Base-by-base conservation (phyloP, 495 filamentous ascomycete species). In the Parathielavia appendiculata region DNA sequence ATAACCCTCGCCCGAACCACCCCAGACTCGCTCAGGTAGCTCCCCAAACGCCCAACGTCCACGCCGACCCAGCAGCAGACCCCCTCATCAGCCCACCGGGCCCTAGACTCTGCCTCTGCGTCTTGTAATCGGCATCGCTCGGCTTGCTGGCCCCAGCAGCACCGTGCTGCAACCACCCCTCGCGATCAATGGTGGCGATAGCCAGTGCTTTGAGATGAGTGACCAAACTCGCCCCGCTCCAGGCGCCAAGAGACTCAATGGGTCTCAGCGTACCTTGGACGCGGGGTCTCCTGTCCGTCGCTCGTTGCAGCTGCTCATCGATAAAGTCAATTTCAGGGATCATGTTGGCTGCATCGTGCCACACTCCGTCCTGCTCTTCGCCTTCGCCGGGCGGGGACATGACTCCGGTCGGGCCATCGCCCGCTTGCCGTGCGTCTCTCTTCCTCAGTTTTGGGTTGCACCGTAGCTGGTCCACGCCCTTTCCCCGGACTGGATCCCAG, bases 201-300 rank as follows among this genome's bases (percentile, higher is more conserved):
- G 90, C 87, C 30, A 84, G 83, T 26, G 93, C 78, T 62, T 91
- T 91, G 62, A 96, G 73, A 51, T 85, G 84, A 0, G 86, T 86
- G 2, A 92, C 72, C 51, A 98, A 67, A 73, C 91, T 96, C 5
- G 86, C 91, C 17, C 93, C 93, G 38, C 85, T 83, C 92, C 93
- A 98, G 7, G 90, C 77, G 0, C 93, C 93, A 0, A 97, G 75
- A 6, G 87, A 90, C 64, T 95, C 88, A 13, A 97, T 75, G 16
- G 86, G 88, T 2, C 89, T 81, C 22, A 96, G 71, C 17, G 81
- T 68, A 8, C 88, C 90, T 17, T 73, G 68, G 1, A 76, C 74
- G 9, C 72, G 71, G 0, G 66, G 67, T 39, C 73, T 75, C 60
- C 81, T 81, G 58, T 79, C 71, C 34, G 63, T 74, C 17, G 78